Evolutionary conservation across 257 asterid genomes (phyloP).

Genomic region (Nicotiana obtusifolia): DNA sequence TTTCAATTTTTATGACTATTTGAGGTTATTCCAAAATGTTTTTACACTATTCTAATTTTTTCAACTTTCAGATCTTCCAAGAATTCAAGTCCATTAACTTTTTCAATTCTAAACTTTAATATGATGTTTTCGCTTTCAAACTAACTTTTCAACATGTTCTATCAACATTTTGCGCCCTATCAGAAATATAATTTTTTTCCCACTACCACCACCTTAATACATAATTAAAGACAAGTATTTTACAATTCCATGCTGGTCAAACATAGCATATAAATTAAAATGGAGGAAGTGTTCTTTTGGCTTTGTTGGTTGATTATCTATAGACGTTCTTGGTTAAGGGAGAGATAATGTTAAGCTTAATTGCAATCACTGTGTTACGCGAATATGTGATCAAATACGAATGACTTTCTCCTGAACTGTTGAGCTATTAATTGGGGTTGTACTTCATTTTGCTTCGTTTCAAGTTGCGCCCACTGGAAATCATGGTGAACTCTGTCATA

Average conservation of each 20-base stretch:
- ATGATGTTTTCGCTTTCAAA: neutral
- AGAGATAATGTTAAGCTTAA: no score
- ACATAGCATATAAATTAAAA: no score
- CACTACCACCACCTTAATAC: neutral
- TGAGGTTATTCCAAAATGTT: neutral
- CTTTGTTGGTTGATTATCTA: no score
- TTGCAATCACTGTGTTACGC: no score
- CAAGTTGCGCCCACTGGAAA: neutral
- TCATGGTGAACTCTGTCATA: neutral
- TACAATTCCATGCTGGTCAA: no score
- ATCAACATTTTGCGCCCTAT: neutral
- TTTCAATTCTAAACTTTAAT: neutral
- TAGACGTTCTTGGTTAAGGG: no score
- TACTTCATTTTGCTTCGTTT: neutral
- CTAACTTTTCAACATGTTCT: neutral
- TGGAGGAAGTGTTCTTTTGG: no score
- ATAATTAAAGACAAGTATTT: neutral
- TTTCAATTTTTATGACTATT: neutral
- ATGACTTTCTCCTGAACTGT: neutral
- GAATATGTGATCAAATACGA: no score
- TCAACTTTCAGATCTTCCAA: neutral
- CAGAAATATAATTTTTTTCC: neutral
- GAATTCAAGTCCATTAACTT: neutral
- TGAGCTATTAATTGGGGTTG: neutral
- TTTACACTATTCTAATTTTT: neutral